These are phyloP conservation scores for Fusarium pilosicola DNA, from an alignment of 2,329 filamentous ascomycete species.

Conservation along the genomic window DNA sequence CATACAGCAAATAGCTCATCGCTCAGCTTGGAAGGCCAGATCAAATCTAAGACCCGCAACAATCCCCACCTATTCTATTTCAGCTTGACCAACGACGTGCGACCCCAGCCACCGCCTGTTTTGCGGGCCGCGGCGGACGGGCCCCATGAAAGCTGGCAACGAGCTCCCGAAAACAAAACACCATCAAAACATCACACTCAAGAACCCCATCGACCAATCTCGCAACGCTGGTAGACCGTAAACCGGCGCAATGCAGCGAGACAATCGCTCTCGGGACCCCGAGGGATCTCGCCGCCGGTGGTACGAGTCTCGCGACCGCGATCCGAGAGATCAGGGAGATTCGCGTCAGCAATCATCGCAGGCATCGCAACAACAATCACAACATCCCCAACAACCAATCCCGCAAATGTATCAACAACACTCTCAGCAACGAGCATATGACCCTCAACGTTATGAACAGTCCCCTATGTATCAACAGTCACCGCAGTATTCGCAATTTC, in stretches of 20 bases:
- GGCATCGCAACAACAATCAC: constrained; percentile 30
- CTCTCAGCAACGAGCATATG: constrained; percentile 24
- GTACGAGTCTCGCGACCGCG: constrained; percentile 49
- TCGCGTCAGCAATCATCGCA: constrained; percentile 35
- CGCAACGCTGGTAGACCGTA: constrained; percentile 38
- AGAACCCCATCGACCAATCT: constrained; percentile 19
- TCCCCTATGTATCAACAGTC: constrained; percentile 35
- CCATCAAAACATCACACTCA: constrained; percentile 38
- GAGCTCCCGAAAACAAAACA: constrained; percentile 46
- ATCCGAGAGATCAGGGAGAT: constrained; percentile 46
- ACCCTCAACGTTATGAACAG: constrained; percentile 35
- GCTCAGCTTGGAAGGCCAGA: constrained; percentile 26
- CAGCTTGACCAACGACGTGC: constrained; percentile 37
- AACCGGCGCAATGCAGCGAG: constrained; percentile 61
- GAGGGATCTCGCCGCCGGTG: constrained; percentile 64
- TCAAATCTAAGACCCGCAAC: constrained; percentile 40
- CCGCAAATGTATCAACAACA: constrained; percentile 32
- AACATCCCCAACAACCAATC: constrained; percentile 26
- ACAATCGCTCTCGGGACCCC: constrained; percentile 65
- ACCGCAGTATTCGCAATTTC: constrained; percentile 31
- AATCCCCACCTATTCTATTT: constrained; percentile 20
- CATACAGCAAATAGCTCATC: constrained; percentile 4
- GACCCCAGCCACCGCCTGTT: constrained; percentile 46
- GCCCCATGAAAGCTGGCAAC: constrained; percentile 39
- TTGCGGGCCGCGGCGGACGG: constrained; percentile 43